Percentiles rank a stretch among this genome's conserved stretches.
These are phyloP conservation scores for Erodium texanum DNA, from an alignment of 441 rosid genomes.

Conservation along the genomic window DNA sequence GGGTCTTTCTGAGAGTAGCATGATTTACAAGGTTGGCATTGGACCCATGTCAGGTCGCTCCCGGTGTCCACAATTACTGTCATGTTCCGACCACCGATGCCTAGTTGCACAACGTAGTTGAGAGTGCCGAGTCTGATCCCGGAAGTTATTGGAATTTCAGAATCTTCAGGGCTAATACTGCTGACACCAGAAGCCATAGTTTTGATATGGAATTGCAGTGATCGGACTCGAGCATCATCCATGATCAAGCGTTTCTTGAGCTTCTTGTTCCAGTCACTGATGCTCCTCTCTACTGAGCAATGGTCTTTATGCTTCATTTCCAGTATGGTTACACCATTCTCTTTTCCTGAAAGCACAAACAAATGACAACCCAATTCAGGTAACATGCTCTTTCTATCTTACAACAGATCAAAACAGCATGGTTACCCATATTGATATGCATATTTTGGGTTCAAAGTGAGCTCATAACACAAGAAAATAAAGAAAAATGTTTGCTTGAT, in stretches of 20 bases:
- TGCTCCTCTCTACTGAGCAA: slow-evolving; percentile 34
- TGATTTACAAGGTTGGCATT: slow-evolving; percentile 69
- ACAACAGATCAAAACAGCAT: not conserved
- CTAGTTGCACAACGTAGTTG: slow-evolving; percentile 66
- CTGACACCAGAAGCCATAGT: slow-evolving; percentile 16
- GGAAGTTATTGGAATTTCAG: slow-evolving; percentile 48
- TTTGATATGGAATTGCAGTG: slow-evolving; percentile 48
- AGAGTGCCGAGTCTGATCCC: slow-evolving; percentile 58
- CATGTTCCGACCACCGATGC: slow-evolving; percentile 48
- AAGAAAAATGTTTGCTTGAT: no score
- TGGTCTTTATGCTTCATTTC: slow-evolving; percentile 66
- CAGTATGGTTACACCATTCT: slow-evolving; percentile 50
- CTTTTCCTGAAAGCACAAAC: slow-evolving; percentile 31
- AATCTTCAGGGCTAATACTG: slow-evolving; percentile 11
- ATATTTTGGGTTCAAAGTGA: not conserved
- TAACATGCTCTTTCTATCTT: not conserved
- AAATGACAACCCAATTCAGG: not conserved
- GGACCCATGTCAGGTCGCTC: slow-evolving; percentile 94
- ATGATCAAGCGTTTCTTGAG: slow-evolving; percentile 38
- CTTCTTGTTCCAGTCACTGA: slow-evolving; percentile 45
- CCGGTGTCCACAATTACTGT: slow-evolving; percentile 81
- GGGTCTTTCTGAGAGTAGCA: slow-evolving; percentile 75
- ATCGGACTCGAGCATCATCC: slow-evolving; percentile 42
- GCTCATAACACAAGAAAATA: not conserved
- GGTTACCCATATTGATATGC: not conserved